Evolutionary conservation across 345 rosid genomes (phyloP).

Genomic region (Viola odorata): DNA sequence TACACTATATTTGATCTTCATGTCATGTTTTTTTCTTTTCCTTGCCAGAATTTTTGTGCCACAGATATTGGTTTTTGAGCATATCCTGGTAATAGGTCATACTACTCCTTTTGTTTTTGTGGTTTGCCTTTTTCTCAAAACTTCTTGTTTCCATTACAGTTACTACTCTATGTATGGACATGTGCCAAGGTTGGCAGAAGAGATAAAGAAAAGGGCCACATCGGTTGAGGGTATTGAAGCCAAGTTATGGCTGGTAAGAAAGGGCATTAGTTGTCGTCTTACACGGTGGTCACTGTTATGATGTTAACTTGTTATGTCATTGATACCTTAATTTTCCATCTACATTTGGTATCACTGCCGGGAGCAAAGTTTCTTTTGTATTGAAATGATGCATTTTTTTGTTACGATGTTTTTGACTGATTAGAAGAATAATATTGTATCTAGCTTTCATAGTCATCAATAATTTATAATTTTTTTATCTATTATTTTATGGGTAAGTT

Average conservation of each 20-base stretch:
- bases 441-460: too few species aligned
- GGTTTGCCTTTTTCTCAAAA: constrained; percentile 1
- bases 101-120: background rate
- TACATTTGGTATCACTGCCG: too few species aligned
- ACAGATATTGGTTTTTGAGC: background rate
- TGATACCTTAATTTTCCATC: too few species aligned
- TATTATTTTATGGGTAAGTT: too few species aligned
- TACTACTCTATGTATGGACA: constrained; percentile 98
- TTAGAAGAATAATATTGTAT: too few species aligned
- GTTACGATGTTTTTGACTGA: too few species aligned
- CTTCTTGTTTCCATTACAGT: constrained; percentile 33
- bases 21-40: too few species aligned
- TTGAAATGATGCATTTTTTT: too few species aligned
- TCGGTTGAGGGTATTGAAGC: constrained; percentile 97
- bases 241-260: constrained; percentile 77
- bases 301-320: constrained; percentile 1
- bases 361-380: too few species aligned
- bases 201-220: constrained; percentile 83
- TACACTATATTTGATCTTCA: too few species aligned
- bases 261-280: background rate
- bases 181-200: constrained; percentile 87
- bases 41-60: too few species aligned
- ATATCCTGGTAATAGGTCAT: background rate
- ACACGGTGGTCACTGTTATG: background rate
- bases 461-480: too few species aligned